Conservation (phyloP, 139 green algal genomes). For the Tetradesmus obliquus region DNA sequence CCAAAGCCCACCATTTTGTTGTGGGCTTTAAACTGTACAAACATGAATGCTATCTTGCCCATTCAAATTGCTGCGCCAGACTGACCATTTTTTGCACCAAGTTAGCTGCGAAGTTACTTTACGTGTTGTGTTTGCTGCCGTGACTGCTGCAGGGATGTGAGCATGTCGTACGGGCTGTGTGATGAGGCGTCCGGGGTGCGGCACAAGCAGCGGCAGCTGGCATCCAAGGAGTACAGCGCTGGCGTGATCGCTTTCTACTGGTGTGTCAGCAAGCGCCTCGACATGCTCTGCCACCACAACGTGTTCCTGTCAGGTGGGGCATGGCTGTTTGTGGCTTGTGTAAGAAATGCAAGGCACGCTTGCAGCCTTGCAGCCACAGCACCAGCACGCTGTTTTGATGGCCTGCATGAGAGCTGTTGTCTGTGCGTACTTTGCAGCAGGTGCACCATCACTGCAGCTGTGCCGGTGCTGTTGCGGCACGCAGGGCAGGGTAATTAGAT, state of each 20-base stretch:
- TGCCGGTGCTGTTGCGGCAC: neutral
- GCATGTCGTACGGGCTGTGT: slow-evolving; percentile 69
- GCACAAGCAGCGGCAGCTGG: slow-evolving; percentile 37
- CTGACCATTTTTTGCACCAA: no score
- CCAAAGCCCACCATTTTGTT: no score
- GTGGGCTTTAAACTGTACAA: no score
- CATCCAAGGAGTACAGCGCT: slow-evolving; percentile 67
- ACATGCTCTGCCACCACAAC: slow-evolving; percentile 84
- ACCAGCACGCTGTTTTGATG: no score
- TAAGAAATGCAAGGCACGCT: neutral
- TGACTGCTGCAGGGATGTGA: slow-evolving; percentile 65
- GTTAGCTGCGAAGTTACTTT: no score
- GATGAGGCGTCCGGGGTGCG: slow-evolving; percentile 21
- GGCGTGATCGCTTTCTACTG: slow-evolving; percentile 88
- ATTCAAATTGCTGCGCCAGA: no score
- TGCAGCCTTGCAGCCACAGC: neutral
- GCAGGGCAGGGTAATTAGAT: no score
- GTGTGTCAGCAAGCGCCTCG: slow-evolving; percentile 56
- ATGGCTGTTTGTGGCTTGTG: neutral
- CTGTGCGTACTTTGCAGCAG: neutral
- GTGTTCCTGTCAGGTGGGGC: slow-evolving; percentile 83
- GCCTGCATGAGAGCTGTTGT: no score
- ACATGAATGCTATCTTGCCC: no score
- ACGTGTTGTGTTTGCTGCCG: neutral
- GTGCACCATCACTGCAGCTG: neutral